Evolutionary conservation across 1,284 basidiomycete species (phyloP), one percentile per base, ranked within the genome.

Genomic region (Lignosus rhinocerotis): DNA sequence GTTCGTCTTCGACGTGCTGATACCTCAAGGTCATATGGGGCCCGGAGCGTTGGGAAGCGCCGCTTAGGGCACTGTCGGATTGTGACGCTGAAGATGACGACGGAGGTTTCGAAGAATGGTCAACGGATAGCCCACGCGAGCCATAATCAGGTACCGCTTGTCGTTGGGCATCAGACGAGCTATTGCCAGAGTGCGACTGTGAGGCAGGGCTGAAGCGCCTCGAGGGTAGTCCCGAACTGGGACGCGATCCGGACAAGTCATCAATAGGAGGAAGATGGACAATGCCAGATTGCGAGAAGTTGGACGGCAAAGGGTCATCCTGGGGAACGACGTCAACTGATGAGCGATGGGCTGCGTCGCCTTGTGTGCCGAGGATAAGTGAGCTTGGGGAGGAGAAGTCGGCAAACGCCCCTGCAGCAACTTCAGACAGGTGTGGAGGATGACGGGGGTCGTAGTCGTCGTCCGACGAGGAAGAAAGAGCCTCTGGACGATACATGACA

Each of bases 1-100:
- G 76, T 21, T 82, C 84, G 50, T 89, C 86, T 62, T 86, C 75
- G 9, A 82, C 74, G 68, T 93, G 86, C 68, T 88, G 78, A 69
- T 92, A 93, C 17, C 88, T 77, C 56, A 86, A 75, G 0, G 86
- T 87, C 51, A 88, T 74, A 41, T 65, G 67, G 2, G 67, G 66
- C 2, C 63, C 65, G 7, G 67, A 68, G 1, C 51, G 61, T 8
- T 58, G 59, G 10, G 63, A 63, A 0, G 59, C 62, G n/a, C 61
- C 64, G 16, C 58, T 61, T 17, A 44, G 9, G 3, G 54, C 47
- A 4, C 57, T 56, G 7, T 53, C 46, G 11, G 61, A 59, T 33
- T 32, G 59, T 25, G 50, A 55, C 11, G 17, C 44, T 6, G 39
- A 45, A 38, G 38, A 51, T 1, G 47, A 58, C 9, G 59, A 60